Conservation (phyloP, 1,284 basidiomycete genomes). For the Moesziomyces aphidis region DNA sequence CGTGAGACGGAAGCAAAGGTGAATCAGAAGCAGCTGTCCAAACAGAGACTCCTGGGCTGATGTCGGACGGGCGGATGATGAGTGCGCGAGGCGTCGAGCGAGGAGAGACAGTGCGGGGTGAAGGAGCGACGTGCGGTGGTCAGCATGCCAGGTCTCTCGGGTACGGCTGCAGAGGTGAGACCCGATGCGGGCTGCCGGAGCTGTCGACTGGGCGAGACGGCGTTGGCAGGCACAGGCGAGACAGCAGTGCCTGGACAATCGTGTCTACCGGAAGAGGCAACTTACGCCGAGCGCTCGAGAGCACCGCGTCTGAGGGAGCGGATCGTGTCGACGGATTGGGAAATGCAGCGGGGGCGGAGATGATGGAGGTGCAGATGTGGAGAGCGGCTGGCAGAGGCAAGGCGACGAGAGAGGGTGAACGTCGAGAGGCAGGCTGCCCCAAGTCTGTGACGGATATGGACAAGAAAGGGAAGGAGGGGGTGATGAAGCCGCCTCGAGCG, state of each 20-base stretch:
- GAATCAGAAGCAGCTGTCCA: constrained; percentile 26
- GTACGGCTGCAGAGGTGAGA: constrained; percentile 24
- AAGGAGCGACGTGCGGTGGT: constrained; percentile 14
- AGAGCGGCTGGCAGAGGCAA: not conserved
- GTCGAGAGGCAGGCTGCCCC: too few species aligned
- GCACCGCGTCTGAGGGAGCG: constrained; percentile 12
- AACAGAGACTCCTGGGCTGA: constrained; percentile 8
- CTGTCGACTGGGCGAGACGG: not conserved
- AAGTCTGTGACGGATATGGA: not conserved
- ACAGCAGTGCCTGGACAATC: not conserved
- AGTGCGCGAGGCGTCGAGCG: not conserved
- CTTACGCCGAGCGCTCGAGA: constrained; percentile 29
- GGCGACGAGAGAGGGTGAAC: not conserved
- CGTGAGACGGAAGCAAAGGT: constrained; percentile 27
- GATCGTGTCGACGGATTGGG: not conserved
- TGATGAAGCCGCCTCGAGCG: not conserved
- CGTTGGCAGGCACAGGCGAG: constrained; percentile 2
- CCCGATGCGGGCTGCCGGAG: constrained; percentile 18
- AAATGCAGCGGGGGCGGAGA: not conserved
- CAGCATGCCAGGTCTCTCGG: constrained; percentile 41
- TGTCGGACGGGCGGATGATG: not conserved
- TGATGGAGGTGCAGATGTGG: not conserved
- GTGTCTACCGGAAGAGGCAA: constrained; percentile 20
- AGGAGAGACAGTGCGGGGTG: constrained; percentile 34
- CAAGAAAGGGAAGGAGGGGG: not conserved